These are phyloP conservation scores for Pleodorina starrii DNA, from an alignment of 139 green algal species.

Conservation along the genomic window DNA sequence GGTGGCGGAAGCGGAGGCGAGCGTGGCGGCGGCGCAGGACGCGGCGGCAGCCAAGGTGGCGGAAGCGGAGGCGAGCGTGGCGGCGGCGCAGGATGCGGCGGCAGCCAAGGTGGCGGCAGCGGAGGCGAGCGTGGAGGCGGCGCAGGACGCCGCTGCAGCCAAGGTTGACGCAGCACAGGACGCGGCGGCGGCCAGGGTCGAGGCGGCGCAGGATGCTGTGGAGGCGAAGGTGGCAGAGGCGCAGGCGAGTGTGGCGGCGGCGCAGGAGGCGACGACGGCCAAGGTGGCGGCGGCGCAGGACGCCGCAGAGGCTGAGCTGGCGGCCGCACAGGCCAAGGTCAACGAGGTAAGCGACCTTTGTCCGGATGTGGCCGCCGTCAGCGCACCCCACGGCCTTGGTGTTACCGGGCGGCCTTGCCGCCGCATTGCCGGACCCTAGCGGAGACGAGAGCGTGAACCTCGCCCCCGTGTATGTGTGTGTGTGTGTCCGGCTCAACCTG, in stretches of 20 bases:
- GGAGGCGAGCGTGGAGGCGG: background rate
- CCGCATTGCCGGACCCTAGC: no score
- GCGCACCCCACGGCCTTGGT: no score
- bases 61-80: background rate
- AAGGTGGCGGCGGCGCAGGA: background rate
- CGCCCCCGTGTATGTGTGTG: no score
- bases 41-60: background rate
- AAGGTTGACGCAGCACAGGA: background rate
- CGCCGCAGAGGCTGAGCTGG: background rate
- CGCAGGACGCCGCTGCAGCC: background rate
- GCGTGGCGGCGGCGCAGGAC: no score
- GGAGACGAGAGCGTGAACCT: no score
- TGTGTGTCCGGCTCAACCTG: no score
- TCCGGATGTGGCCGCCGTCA: no score
- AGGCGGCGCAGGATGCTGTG: background rate
- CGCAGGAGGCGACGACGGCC: background rate
- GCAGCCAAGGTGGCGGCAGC: background rate
- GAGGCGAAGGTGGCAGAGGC: background rate
- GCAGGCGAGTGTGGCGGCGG: background rate
- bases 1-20: background rate
- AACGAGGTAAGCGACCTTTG: background rate
- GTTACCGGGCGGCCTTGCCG: no score
- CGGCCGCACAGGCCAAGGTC: background rate
- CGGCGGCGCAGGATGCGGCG: background rate
- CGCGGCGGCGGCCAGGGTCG: background rate